Evolutionary conservation across 225 moss, liverwort and hornwort species (phyloP), one percentile per base, ranked within the genome.

Genomic region (Marchantia paleacea): DNA sequence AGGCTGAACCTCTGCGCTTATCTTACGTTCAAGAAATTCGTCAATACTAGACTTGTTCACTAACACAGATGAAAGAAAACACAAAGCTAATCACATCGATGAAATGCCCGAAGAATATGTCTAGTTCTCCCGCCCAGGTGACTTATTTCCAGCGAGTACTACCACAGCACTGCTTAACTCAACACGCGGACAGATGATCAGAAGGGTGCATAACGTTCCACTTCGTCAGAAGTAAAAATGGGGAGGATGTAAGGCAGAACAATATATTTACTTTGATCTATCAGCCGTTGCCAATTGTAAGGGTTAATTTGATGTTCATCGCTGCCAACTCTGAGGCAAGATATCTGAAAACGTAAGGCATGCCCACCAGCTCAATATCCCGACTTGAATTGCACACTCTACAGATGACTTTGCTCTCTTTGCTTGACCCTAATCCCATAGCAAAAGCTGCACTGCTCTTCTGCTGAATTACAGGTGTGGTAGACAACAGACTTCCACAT

Each of bases 261-360:
- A 20, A 15, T 5, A 58, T 58, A 15, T 58, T 58, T 15, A 58
- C 16, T 58, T 58, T 58, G 3, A 58, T 58, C 6, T 12, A 50
- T 82, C 81, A 87, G 49, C 79, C 86, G 13, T 81, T 81, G 61
- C 71, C 79, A 75, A 85, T 78, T 22, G 52, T 88, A 6, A 97
- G 74, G 10, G 90, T 89, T 78, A 97, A 82, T 75, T 93, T 95
- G 63, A 97, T 97, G 80, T 97, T 97, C 97, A 97, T 97, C 13
- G 95, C 95, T 0, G 95, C 93, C 22, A 97, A 86, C 82, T 97
- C 97, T 72, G 95, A 92, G 75, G 92, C 95, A 55, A 93, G 97
- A 75, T 97, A 97, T 81, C 95, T 89, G 81, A 97, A 97, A 12
- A 97, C 97, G 15, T 90, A 97, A 18, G 93, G 95, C 92, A 97